These are phyloP conservation scores for Fusarium humuli DNA, from an alignment of 2,329 filamentous ascomycete species.

Conservation along the genomic window DNA sequence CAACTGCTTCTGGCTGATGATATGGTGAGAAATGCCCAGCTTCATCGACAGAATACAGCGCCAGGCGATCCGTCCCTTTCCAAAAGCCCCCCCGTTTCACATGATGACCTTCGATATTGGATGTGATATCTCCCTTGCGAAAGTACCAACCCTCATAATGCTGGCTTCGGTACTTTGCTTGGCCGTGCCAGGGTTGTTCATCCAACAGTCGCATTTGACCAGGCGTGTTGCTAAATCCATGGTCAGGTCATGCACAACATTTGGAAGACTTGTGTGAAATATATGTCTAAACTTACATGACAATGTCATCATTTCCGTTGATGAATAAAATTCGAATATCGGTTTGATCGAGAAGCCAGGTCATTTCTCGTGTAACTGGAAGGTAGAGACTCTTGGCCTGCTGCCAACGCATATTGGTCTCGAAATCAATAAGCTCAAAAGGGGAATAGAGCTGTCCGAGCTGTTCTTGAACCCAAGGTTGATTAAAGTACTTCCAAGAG, in stretches of 20 bases:
- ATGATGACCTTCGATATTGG: neutral
- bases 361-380: conserved; percentile 6
- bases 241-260: neutral
- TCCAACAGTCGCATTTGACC: conserved; percentile 13
- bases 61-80: conserved; percentile 10
- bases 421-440: conserved; percentile 5
- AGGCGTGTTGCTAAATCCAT: neutral
- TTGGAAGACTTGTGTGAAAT: neutral
- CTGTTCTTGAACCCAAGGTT: conserved; percentile 1
- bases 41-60: conserved; percentile 8
- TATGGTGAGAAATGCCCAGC: conserved; percentile 11
- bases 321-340: neutral
- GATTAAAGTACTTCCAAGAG: conserved; percentile 2
- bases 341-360: neutral
- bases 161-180: neutral
- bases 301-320: conserved; percentile 7
- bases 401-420: neutral
- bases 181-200: conserved; percentile 7
- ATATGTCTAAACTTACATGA: neutral
- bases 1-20: conserved; percentile 10
- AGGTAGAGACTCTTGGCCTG: neutral
- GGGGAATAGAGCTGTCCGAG: neutral
- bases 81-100: conserved; percentile 2
- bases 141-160: neutral
- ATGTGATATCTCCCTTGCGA: neutral